Percentiles rank a stretch among this genome's conserved stretches.
Evolutionary conservation across 2,329 filamentous ascomycete species (phyloP).

Genomic region (Biscogniauxia sp.): DNA sequence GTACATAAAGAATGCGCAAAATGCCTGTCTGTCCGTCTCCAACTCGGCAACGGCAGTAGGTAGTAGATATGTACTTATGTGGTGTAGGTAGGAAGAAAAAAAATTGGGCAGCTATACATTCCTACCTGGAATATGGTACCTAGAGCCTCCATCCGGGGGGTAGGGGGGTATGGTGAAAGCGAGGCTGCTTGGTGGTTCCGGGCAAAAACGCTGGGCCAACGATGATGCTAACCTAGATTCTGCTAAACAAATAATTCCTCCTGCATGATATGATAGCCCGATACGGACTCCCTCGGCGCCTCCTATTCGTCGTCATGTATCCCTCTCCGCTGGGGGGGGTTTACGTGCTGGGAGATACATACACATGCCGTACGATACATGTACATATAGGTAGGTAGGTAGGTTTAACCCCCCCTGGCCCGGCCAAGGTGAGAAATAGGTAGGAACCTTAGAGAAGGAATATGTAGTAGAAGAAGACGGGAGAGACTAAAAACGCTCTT

Average conservation of each 20-base stretch:
- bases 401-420: background rate
- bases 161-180: background rate
- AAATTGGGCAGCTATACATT: slow-evolving; percentile 26
- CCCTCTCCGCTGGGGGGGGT: background rate
- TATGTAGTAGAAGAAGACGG: too few species aligned
- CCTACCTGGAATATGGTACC: background rate
- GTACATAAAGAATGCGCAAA: background rate
- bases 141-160: background rate
- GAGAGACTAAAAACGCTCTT: background rate
- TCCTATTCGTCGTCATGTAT: background rate
- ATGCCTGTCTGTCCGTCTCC: background rate
- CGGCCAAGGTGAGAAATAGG: background rate
- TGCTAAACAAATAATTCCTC: background rate
- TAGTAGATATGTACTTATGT: too few species aligned
- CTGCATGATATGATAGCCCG: background rate
- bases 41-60: background rate
- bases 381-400: background rate
- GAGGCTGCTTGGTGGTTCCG: background rate
- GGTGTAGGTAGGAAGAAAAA: too few species aligned
- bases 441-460: too few species aligned
- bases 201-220: background rate
- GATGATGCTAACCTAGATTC: background rate
- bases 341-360: background rate
- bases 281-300: background rate
- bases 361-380: too few species aligned